phyloP scores from a whole-genome alignment of 2,329 filamentous ascomycete species.

The Fusarium armeniacum region DNA sequence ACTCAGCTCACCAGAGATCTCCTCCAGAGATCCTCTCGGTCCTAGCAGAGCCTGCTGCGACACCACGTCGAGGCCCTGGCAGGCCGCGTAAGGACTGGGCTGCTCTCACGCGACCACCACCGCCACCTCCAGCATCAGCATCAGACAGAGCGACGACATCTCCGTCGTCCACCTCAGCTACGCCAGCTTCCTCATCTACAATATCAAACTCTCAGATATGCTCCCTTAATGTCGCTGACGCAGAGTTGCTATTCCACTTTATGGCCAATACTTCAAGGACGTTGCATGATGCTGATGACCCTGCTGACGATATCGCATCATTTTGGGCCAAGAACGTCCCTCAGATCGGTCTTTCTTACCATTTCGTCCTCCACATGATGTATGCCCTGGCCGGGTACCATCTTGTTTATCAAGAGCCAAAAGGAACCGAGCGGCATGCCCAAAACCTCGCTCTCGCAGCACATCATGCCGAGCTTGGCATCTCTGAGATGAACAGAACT shows the following conservation, averaged over 20 bases:
- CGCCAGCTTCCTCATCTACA: conserved; percentile 44
- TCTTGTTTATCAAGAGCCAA: conserved; percentile 42
- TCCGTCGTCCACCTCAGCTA: conserved; percentile 43
- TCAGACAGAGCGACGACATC: conserved; percentile 46
- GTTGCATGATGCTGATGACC: conserved; percentile 40
- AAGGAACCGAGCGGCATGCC: conserved; percentile 37
- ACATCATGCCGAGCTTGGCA: conserved; percentile 47
- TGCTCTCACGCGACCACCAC: conserved; percentile 41
- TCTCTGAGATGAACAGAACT: conserved; percentile 47
- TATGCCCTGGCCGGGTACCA: conserved; percentile 51
- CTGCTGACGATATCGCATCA: conserved; percentile 36
- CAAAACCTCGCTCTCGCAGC: conserved; percentile 44
- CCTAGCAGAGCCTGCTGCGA: conserved; percentile 33
- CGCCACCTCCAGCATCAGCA: conserved; percentile 24
- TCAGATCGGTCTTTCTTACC: conserved; percentile 49
- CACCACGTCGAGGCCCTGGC: conserved; percentile 50
- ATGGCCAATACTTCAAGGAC: conserved; percentile 46
- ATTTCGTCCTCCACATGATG: conserved; percentile 51
- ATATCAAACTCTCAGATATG: conserved; percentile 41
- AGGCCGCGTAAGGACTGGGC: conserved; percentile 53
- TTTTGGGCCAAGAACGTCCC: conserved; percentile 52
- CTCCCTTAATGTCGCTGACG: conserved; percentile 49
- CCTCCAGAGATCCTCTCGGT: conserved; percentile 30
- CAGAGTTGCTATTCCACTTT: conserved; percentile 52
- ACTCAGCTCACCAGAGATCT: conserved; percentile 35